These are phyloP conservation scores for Verticillium nonalfalfae DNA, from an alignment of 2,329 filamentous ascomycete genomes.

Conservation along the genomic window DNA sequence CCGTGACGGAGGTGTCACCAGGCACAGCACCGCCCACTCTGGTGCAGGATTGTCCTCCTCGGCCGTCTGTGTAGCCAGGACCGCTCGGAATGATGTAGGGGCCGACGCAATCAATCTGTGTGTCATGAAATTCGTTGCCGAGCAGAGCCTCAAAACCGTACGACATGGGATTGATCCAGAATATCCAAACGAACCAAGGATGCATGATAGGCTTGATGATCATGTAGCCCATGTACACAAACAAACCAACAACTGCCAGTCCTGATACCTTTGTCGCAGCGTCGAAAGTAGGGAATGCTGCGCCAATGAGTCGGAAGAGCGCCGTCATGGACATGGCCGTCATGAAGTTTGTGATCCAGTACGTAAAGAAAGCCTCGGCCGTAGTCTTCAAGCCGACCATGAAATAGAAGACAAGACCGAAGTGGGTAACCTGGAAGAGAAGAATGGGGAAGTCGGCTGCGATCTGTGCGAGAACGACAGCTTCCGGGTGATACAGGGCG, in stretches of 20 bases:
- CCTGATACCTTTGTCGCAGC: conserved; percentile 48
- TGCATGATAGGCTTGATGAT: conserved; percentile 52
- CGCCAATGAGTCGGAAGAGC: conserved; percentile 67
- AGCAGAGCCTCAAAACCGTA: conserved; percentile 69
- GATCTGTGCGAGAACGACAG: conserved; percentile 47
- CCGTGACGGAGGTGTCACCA: conserved; percentile 17
- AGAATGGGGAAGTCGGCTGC: conserved; percentile 52
- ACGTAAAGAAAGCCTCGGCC: conserved; percentile 67
- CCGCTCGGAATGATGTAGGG: conserved; percentile 4
- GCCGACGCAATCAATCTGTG: conserved; percentile 44
- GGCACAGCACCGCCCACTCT: neutral
- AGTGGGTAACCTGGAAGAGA: conserved; percentile 38
- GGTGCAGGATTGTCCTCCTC: neutral
- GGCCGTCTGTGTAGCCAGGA: neutral
- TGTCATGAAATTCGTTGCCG: conserved; percentile 59
- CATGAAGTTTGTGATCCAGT: conserved; percentile 62
- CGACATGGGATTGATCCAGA: conserved; percentile 65
- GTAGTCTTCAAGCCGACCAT: conserved; percentile 45
- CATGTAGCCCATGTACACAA: conserved; percentile 49
- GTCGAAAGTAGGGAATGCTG: conserved; percentile 58
- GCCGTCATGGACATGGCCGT: conserved; percentile 67
- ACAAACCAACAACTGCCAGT: conserved; percentile 51
- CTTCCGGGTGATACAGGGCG: conserved; percentile 42
- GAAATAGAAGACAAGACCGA: conserved; percentile 54
- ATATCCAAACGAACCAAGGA: conserved; percentile 70